phyloP scores from a whole-genome alignment of 495 filamentous ascomycete species.

The Penicillium chermesinum region DNA sequence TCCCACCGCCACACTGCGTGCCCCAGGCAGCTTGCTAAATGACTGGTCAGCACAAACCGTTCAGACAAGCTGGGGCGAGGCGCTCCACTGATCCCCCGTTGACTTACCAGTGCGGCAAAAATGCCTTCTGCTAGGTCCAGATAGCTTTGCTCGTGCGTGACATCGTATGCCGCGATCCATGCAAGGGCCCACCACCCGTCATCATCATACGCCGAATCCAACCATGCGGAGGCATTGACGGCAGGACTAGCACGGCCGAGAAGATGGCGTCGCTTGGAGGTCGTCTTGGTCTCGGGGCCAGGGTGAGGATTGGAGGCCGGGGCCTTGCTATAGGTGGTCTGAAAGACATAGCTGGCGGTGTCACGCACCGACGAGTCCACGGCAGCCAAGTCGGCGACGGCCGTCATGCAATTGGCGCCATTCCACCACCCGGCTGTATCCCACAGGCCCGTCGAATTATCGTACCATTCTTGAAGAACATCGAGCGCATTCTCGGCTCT shows the following conservation, averaged over 20 bases:
- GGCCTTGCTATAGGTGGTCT: conserved; percentile 34
- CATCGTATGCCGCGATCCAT: conserved; percentile 60
- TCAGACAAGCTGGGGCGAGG: no score
- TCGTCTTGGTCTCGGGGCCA: conserved; percentile 14
- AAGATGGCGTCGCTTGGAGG: neutral
- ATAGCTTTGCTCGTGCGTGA: conserved; percentile 49
- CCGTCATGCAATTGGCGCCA: conserved; percentile 62
- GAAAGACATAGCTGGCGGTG: conserved; percentile 35
- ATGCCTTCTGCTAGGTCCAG: conserved; percentile 54
- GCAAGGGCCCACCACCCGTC: conserved; percentile 71
- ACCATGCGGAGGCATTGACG: conserved; percentile 25
- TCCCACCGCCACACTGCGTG: conserved; percentile 43
- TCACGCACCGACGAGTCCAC: conserved; percentile 31
- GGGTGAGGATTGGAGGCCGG: conserved; percentile 24
- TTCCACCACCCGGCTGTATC: conserved; percentile 72
- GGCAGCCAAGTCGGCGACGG: conserved; percentile 56
- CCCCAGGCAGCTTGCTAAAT: conserved; percentile 43
- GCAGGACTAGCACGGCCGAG: conserved; percentile 5
- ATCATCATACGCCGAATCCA: conserved; percentile 66
- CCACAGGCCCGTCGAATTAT: conserved; percentile 57
- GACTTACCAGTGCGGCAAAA: conserved; percentile 53
- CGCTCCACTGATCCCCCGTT: no score
- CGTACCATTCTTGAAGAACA: conserved; percentile 60
- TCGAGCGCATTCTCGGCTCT: conserved; percentile 43
- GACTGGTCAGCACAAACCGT: conserved; percentile 5